Percentiles rank a stretch among this genome's conserved stretches.
Evolutionary conservation across 2,329 filamentous ascomycete genomes (phyloP).

Genomic region (Fusarium austroafricanum): DNA sequence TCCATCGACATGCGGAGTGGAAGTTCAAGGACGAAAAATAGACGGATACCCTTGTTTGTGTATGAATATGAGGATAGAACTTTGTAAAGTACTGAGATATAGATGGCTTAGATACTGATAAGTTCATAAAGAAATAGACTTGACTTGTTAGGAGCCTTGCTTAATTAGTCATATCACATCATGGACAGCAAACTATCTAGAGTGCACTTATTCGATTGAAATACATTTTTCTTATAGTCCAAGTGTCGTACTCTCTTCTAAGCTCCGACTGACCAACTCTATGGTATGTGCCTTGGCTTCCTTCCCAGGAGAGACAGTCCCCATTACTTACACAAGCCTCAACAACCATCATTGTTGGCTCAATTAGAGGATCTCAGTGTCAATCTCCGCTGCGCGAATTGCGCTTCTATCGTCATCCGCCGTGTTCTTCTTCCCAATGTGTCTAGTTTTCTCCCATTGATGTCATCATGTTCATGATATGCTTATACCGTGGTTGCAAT

Average conservation of each 20-base stretch:
- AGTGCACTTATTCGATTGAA: slow-evolving; percentile 8
- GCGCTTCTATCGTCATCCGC: slow-evolving; percentile 45
- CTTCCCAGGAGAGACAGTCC: slow-evolving; percentile 33
- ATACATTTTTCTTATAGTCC: slow-evolving; percentile 41
- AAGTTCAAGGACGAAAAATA: slow-evolving; percentile 58
- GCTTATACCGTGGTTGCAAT: slow-evolving; percentile 25
- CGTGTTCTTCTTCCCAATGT: slow-evolving; percentile 42
- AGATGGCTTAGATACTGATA: neutral
- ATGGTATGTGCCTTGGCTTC: slow-evolving; percentile 33
- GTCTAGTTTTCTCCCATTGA: slow-evolving; percentile 41
- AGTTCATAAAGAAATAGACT: no score
- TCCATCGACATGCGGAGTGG: slow-evolving; percentile 66
- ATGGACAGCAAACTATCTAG: neutral
- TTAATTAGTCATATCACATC: no score
- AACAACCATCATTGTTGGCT: slow-evolving; percentile 32
- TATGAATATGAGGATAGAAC: slow-evolving; percentile 18
- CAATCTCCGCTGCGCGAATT: slow-evolving; percentile 30
- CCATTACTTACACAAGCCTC: slow-evolving; percentile 44
- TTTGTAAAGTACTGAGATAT: slow-evolving; percentile 12
- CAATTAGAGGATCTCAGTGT: slow-evolving; percentile 43
- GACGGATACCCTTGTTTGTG: slow-evolving; percentile 34
- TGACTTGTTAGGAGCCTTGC: no score
- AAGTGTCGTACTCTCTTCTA: slow-evolving; percentile 32
- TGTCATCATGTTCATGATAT: slow-evolving; percentile 42
- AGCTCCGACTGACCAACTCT: slow-evolving; percentile 39